Conservation (phyloP, 805 yeast genomes). For the Wickerhamomyces mucosus region DNA sequence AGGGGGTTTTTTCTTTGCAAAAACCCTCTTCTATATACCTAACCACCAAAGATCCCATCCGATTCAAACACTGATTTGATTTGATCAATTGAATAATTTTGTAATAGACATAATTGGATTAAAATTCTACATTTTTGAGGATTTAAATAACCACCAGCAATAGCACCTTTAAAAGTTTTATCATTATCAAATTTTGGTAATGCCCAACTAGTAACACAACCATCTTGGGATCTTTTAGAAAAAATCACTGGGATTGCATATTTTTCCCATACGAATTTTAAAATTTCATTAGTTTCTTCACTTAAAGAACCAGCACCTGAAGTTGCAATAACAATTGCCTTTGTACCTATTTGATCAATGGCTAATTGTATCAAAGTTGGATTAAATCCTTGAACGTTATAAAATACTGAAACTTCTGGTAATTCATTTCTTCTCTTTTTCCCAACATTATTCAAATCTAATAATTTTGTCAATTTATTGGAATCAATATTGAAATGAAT, state of each 20-base stretch:
- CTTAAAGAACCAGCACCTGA: constrained; percentile 66
- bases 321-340: constrained; percentile 56
- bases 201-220: constrained; percentile 45
- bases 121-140: constrained; percentile 57
- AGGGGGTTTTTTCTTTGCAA: too few relatives aligned
- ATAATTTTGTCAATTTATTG: constrained; percentile 8
- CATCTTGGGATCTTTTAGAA: constrained; percentile 62
- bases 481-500: constrained; percentile 29
- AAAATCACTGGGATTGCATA: constrained; percentile 45
- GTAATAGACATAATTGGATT: constrained; percentile 41
- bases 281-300: constrained; percentile 35
- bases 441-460: constrained; percentile 17
- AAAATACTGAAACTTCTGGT: constrained; percentile 44
- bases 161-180: constrained; percentile 27
- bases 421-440: constrained; percentile 19
- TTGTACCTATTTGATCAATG: constrained; percentile 32
- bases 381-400: constrained; percentile 53
- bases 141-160: constrained; percentile 54
- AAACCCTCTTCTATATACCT: too few relatives aligned
- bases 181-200: constrained; percentile 21
- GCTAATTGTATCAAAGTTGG: constrained; percentile 37
- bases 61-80: constrained; percentile 27
- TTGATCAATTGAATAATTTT: constrained; percentile 22
- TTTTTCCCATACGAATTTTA: constrained; percentile 29
- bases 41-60: constrained; percentile 34